phyloP scores from a whole-genome alignment of 352 stramenopile genomes.

The Phytophthora multivora region DNA sequence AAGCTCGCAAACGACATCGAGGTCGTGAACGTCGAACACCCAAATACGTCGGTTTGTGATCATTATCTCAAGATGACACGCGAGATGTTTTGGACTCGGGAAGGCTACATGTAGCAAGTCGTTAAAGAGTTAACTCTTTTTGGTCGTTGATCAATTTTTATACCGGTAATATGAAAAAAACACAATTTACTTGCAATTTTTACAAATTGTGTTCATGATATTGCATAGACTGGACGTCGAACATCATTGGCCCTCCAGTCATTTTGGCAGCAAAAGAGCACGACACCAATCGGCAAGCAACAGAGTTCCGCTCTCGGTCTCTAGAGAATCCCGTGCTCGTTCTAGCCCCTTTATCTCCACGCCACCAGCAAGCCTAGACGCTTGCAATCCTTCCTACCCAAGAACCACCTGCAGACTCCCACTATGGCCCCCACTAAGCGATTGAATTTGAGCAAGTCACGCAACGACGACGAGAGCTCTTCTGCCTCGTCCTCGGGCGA shows the following conservation, averaged over 20 bases:
- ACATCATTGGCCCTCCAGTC: slow-evolving; percentile 22
- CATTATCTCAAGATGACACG: too few species aligned
- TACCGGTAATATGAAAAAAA: too few species aligned
- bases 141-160: too few species aligned
- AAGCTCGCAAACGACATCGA: background rate
- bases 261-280: slow-evolving; percentile 18
- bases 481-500: slow-evolving; percentile 45
- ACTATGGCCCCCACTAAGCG: slow-evolving; percentile 62
- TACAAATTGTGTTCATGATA: too few species aligned
- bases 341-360: background rate
- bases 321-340: background rate
- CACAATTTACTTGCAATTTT: too few species aligned
- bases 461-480: slow-evolving; percentile 40
- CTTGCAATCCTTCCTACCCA: slow-evolving; percentile 3
- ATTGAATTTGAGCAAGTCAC: slow-evolving; percentile 65
- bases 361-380: background rate
- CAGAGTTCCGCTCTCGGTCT: slow-evolving; percentile 5
- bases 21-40: background rate
- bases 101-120: too few species aligned
- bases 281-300: slow-evolving; percentile 4
- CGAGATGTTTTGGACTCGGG: too few species aligned
- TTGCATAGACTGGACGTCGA: background rate
- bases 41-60: too few species aligned
- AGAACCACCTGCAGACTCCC: slow-evolving; percentile 6
- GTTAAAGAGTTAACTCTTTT: background rate